Conservation (phyloP, 2,329 filamentous ascomycete species). For the Cladophialophora carrionii region DNA sequence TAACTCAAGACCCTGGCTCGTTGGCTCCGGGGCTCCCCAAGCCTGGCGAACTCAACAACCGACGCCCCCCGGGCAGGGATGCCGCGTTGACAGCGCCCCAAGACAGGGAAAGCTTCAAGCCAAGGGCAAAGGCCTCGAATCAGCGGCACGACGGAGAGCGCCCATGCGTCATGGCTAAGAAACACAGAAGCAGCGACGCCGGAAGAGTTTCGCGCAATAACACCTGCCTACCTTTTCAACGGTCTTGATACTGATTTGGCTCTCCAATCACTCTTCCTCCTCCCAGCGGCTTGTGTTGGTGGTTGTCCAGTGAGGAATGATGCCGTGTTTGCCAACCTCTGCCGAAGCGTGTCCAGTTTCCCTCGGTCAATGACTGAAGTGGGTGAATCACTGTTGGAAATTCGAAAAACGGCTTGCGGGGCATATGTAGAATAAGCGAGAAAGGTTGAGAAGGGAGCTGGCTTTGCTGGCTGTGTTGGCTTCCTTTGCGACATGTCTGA, state of each 20-base stretch:
- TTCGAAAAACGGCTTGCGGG: background rate
- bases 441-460: constrained; percentile 24
- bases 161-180: background rate
- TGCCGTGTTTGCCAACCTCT: background rate
- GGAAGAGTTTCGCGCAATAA: background rate
- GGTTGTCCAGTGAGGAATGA: background rate
- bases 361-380: background rate
- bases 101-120: background rate
- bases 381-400: background rate
- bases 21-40: too few species aligned
- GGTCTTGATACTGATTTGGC: background rate
- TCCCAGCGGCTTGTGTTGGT: background rate
- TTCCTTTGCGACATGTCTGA: constrained; percentile 27
- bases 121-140: background rate
- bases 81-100: background rate
- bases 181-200: background rate
- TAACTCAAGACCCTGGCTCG: too few species aligned
- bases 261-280: background rate
- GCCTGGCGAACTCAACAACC: background rate
- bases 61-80: background rate
- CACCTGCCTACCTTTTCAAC: background rate
- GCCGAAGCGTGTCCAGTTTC: background rate
- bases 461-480: constrained; percentile 11
- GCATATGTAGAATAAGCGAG: constrained; percentile 7
- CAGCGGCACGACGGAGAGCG: background rate